These are phyloP conservation scores for Colletotrichum simmondsii DNA, from an alignment of 2,329 filamentous ascomycete species.

Conservation along the genomic window DNA sequence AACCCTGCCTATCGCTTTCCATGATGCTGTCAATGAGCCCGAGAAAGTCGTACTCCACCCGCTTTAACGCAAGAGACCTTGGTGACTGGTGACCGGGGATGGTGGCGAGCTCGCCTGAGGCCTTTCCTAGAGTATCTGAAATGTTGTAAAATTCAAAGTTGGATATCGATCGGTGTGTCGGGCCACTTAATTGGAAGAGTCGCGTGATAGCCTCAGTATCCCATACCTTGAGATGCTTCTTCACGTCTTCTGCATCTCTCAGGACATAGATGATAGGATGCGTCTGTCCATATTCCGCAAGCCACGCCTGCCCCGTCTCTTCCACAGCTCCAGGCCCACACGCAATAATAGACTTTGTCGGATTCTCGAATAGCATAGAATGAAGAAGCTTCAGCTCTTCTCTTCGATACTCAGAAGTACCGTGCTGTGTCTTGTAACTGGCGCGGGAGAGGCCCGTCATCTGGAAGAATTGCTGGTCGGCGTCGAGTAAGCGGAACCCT, in stretches of 20 bases:
- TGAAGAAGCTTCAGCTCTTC: slow-evolving; percentile 72
- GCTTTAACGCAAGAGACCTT: slow-evolving; percentile 72
- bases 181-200: slow-evolving; percentile 66
- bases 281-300: slow-evolving; percentile 70
- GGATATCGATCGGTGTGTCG: slow-evolving; percentile 72
- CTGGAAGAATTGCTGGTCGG: slow-evolving; percentile 75
- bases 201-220: slow-evolving; percentile 66
- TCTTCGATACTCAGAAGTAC: slow-evolving; percentile 69
- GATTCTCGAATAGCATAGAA: slow-evolving; percentile 67
- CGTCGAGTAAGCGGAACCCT: slow-evolving; percentile 74
- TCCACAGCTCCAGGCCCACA: slow-evolving; percentile 73
- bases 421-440: slow-evolving; percentile 71
- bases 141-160: slow-evolving; percentile 84
- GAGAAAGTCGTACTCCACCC: slow-evolving; percentile 75
- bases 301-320: slow-evolving; percentile 66
- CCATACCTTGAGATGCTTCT: slow-evolving; percentile 67
- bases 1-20: slow-evolving; percentile 61
- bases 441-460: slow-evolving; percentile 69
- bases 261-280: slow-evolving; percentile 79
- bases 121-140: slow-evolving; percentile 58
- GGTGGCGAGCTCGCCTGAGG: not conserved
- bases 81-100: slow-evolving; percentile 49
- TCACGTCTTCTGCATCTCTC: slow-evolving; percentile 72
- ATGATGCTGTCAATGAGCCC: slow-evolving; percentile 71
- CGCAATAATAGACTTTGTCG: slow-evolving; percentile 73